Evolutionary conservation across 2,329 filamentous ascomycete genomes (phyloP).

Genomic region (Penicillium sp.): DNA sequence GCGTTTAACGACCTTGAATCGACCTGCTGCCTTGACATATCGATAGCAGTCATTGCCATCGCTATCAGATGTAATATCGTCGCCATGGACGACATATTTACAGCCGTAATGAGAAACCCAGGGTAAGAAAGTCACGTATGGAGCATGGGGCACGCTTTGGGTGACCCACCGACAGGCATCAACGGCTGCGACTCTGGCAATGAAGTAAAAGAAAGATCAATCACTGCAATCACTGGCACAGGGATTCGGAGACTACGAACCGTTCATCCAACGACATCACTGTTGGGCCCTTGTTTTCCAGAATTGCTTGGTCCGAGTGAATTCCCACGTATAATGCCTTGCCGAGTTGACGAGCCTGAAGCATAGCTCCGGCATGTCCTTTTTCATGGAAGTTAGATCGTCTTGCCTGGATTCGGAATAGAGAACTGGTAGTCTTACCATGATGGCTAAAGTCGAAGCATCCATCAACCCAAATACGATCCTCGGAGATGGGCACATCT

Average conservation of each 20-base stretch:
- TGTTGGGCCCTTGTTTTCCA: slow-evolving; percentile 95
- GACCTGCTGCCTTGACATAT: slow-evolving; percentile 88
- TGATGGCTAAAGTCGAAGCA: slow-evolving; percentile 99
- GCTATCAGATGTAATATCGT: slow-evolving; percentile 95
- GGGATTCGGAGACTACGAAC: slow-evolving; percentile 39
- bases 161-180: slow-evolving; percentile 96
- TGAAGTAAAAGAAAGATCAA: background rate
- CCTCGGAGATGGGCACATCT: slow-evolving; percentile 57
- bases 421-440: slow-evolving; percentile 54
- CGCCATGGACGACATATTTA: slow-evolving; percentile 92
- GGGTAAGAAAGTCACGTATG: slow-evolving; percentile 88
- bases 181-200: slow-evolving; percentile 74
- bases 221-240: background rate
- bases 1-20: slow-evolving; percentile 95
- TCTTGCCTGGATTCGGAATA: background rate
- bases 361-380: slow-evolving; percentile 95
- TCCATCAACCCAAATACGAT: slow-evolving; percentile 95
- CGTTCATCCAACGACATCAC: slow-evolving; percentile 94
- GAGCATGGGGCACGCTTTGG: slow-evolving; percentile 75
- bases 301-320: slow-evolving; percentile 91
- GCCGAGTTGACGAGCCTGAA: slow-evolving; percentile 90
- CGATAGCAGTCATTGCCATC: slow-evolving; percentile 95
- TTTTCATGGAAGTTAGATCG: background rate
- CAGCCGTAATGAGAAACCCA: slow-evolving; percentile 97
- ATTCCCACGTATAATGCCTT: slow-evolving; percentile 87